Evolutionary conservation across 1,284 basidiomycete genomes (phyloP).

Genomic region (Rhodotorula sp.): DNA sequence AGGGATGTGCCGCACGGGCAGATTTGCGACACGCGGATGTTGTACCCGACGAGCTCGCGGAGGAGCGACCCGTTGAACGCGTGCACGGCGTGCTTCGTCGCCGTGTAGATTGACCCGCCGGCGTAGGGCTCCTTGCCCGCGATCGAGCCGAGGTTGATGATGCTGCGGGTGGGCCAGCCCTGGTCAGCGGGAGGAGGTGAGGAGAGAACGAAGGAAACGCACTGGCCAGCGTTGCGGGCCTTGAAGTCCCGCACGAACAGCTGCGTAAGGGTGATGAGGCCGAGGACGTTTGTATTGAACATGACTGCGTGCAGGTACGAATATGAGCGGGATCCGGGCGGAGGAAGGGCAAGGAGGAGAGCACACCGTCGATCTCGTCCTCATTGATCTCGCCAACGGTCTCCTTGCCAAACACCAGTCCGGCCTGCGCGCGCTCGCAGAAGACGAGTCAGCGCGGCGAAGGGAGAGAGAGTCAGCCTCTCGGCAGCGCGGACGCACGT

Average conservation of each 20-base stretch:
- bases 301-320: neutral
- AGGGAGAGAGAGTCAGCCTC: neutral
- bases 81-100: conserved; percentile 67
- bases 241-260: conserved; percentile 82
- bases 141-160: conserved; percentile 94
- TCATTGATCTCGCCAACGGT: conserved; percentile 75
- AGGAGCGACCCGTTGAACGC: conserved; percentile 83
- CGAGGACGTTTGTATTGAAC: conserved; percentile 78
- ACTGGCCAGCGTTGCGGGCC: conserved; percentile 76
- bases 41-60: conserved; percentile 77
- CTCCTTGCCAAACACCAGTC: conserved; percentile 77
- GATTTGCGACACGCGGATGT: conserved; percentile 88
- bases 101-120: conserved; percentile 65
- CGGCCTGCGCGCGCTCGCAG: conserved; percentile 52
- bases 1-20: conserved; percentile 62
- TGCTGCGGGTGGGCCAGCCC: conserved; percentile 43
- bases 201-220: neutral
- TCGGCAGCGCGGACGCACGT: conserved; percentile 56
- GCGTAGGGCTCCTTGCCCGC: conserved; percentile 71
- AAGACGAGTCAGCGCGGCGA: too few relatives aligned
- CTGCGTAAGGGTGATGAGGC: conserved; percentile 65
- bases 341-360: neutral
- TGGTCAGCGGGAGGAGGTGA: neutral
- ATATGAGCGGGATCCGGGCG: too few relatives aligned
- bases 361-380: conserved; percentile 56